These are phyloP conservation scores for Aspergillus indologenus DNA, from an alignment of 495 filamentous ascomycete genomes.

Conservation along the genomic window DNA sequence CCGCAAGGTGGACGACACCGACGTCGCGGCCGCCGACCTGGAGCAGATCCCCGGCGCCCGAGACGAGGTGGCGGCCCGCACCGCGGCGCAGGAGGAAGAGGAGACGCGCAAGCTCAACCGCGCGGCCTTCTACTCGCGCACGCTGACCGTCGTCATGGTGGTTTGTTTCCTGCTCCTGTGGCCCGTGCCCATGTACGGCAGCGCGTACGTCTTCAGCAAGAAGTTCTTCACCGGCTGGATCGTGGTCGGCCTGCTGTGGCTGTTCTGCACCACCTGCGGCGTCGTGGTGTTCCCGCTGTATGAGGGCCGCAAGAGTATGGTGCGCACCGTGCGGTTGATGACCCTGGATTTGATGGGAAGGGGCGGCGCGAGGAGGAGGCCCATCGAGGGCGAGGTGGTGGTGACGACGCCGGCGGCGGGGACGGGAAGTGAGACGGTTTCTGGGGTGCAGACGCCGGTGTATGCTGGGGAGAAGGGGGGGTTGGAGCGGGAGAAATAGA, in stretches of 20 bases:
- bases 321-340: constrained; percentile 62
- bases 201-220: constrained; percentile 83
- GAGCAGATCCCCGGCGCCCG: constrained; percentile 60
- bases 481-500: constrained; percentile 25
- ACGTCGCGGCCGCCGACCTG: constrained; percentile 66
- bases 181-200: constrained; percentile 94
- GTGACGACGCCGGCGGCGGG: too few species aligned
- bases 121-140: constrained; percentile 76
- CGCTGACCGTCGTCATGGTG: constrained; percentile 71
- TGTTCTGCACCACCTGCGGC: constrained; percentile 69
- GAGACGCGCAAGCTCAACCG: constrained; percentile 68
- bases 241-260: constrained; percentile 79
- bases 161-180: constrained; percentile 78
- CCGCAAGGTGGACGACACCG: constrained; percentile 77
- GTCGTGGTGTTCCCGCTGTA: constrained; percentile 83
- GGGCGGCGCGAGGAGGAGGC: constrained; percentile 23
- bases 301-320: constrained; percentile 71
- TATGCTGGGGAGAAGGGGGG: constrained; percentile 21
- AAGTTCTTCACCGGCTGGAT: constrained; percentile 94
- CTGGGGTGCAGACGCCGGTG: constrained; percentile 31
- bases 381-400: constrained; percentile 25
- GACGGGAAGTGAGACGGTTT: constrained; percentile 20
- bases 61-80: constrained; percentile 26
- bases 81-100: constrained; percentile 44
- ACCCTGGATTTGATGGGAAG: constrained; percentile 66